These are phyloP conservation scores for Erodium trifolium DNA, from an alignment of 441 rosid species.

Conservation along the genomic window DNA sequence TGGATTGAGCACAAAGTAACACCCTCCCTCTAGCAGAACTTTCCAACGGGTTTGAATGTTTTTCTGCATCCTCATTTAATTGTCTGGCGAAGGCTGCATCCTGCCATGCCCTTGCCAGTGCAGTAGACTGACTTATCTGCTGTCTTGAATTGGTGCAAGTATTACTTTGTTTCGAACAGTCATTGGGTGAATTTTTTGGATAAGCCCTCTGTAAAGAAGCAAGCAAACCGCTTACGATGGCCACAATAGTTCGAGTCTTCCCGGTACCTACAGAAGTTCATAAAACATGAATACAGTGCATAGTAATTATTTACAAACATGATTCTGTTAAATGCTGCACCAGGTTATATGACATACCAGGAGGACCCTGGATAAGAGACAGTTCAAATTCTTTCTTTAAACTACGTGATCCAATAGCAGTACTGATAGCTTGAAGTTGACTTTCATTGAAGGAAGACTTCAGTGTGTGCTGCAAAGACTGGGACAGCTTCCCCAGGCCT, in stretches of 20 bases:
- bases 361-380: slow-evolving; percentile 99
- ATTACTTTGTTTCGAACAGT: slow-evolving; percentile 34
- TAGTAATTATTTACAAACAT: slow-evolving; percentile 10
- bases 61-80: slow-evolving; percentile 48
- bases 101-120: slow-evolving; percentile 92
- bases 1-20: slow-evolving; percentile 93
- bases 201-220: slow-evolving; percentile 42
- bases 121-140: slow-evolving; percentile 60
- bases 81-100: slow-evolving; percentile 94
- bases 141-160: slow-evolving; percentile 37
- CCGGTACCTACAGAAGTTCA: slow-evolving; percentile 62
- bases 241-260: slow-evolving; percentile 93
- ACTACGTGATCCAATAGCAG: slow-evolving; percentile 46
- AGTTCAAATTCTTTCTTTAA: slow-evolving; percentile 51
- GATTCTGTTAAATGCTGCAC: slow-evolving; percentile 11
- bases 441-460: slow-evolving; percentile 77
- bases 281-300: slow-evolving; percentile 12
- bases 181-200: slow-evolving; percentile 25
- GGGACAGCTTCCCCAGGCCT: slow-evolving; percentile 52
- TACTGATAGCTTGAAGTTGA: slow-evolving; percentile 78
- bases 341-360: slow-evolving; percentile 46
- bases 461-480: slow-evolving; percentile 53
- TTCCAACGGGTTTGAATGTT: slow-evolving; percentile 38
- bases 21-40: slow-evolving; percentile 66
- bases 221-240: slow-evolving; percentile 85